These are phyloP conservation scores for Suhomyces atakaporum DNA, from an alignment of 1,139 yeast genomes.

Conservation along the genomic window DNA sequence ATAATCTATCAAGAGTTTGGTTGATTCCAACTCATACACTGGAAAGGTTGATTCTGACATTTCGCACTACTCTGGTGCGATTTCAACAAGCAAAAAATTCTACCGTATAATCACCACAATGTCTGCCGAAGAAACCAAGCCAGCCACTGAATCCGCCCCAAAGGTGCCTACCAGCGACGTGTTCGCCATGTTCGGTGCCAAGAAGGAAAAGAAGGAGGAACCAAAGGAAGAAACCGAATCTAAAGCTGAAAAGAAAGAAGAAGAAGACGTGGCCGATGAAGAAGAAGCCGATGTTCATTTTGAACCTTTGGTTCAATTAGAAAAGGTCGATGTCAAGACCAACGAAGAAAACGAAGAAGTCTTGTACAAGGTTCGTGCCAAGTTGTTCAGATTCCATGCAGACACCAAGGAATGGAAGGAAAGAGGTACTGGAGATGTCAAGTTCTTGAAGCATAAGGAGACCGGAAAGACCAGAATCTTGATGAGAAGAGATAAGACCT, in stretches of 20 bases:
- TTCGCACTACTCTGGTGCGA: too few relatives aligned
- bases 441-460: slow-evolving; percentile 85
- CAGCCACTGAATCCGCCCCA: slow-evolving; percentile 30
- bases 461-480: slow-evolving; percentile 81
- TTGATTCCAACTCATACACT: too few relatives aligned
- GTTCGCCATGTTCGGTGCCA: slow-evolving; percentile 90
- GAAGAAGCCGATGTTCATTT: slow-evolving; percentile 95
- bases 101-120: slow-evolving; percentile 18
- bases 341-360: slow-evolving; percentile 96
- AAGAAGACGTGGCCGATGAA: slow-evolving; percentile 68
- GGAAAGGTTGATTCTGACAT: too few relatives aligned
- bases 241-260: slow-evolving; percentile 35
- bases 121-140: slow-evolving; percentile 43
- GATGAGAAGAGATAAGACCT: slow-evolving; percentile 98
- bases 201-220: slow-evolving; percentile 60
- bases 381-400: slow-evolving; percentile 84
- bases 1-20: too few relatives aligned
- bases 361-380: slow-evolving; percentile 86
- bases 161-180: slow-evolving; percentile 74
- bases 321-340: slow-evolving; percentile 94
- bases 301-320: slow-evolving; percentile 93
- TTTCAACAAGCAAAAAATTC: too few relatives aligned
- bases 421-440: slow-evolving; percentile 98
- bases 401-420: slow-evolving; percentile 97
- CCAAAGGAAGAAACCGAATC: slow-evolving; percentile 40